A percentile compares a stretch with the other conserved stretches of the same genome.
phyloP scores from a whole-genome alignment of 768 basidiomycete species.

The Podaxis sp. region DNA sequence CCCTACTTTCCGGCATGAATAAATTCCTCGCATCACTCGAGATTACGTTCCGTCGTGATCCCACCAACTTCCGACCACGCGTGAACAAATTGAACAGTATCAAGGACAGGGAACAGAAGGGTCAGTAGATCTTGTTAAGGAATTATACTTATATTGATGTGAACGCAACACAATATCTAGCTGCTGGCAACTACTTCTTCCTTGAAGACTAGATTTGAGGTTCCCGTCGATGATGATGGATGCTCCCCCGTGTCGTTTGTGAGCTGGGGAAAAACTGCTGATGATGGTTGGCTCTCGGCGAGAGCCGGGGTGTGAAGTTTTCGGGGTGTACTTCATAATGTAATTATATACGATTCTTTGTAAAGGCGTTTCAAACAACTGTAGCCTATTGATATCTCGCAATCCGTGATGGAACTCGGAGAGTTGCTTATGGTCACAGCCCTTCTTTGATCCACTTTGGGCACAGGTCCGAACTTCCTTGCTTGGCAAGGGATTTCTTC shows the following conservation, averaged over 20 bases:
- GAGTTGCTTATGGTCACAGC: not conserved
- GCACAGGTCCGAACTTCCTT: too few species aligned
- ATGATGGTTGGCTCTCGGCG: not conserved
- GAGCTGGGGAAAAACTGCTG: not conserved
- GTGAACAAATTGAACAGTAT: constrained; percentile 85
- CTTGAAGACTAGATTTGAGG: constrained; percentile 60
- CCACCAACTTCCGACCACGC: constrained; percentile 87
- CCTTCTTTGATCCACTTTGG: not conserved
- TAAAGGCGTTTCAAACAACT: not conserved
- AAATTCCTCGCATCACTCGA: constrained; percentile 93
- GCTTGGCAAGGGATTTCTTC: too few species aligned
- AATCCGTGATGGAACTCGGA: not conserved
- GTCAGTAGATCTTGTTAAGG: constrained; percentile 35
- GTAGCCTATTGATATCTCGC: constrained; percentile 2
- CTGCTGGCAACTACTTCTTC: constrained; percentile 89
- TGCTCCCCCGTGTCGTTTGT: not conserved
- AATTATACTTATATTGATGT: constrained; percentile 3
- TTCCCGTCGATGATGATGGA: not conserved
- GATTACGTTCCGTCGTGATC: constrained; percentile 98
- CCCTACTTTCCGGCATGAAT: constrained; percentile 96
- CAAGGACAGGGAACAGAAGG: constrained; percentile 87
- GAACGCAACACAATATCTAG: constrained; percentile 32
- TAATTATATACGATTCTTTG: constrained; percentile 5
- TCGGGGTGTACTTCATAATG: constrained; percentile 3
- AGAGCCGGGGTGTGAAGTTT: not conserved